phyloP scores from a whole-genome alignment of 1,284 basidiomycete species.

The Heimioporus retisporus region DNA sequence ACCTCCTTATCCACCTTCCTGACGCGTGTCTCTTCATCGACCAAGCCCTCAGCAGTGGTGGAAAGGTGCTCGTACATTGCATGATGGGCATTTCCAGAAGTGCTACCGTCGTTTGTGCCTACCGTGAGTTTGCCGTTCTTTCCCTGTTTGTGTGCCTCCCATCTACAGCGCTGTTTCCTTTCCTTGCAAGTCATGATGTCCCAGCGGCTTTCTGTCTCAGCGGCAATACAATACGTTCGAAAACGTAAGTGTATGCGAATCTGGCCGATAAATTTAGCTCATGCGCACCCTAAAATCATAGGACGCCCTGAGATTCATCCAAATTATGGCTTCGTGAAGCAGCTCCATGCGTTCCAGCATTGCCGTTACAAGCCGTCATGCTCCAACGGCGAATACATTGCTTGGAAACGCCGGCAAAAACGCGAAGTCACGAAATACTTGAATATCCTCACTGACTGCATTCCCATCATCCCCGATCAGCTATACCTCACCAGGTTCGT shows the following conservation, averaged over 20 bases:
- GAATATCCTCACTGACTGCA: constrained; percentile 60
- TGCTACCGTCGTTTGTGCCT: constrained; percentile 74
- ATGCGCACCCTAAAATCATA: constrained; percentile 32
- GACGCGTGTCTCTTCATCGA: constrained; percentile 65
- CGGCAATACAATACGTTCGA: constrained; percentile 60
- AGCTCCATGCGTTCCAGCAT: constrained; percentile 63
- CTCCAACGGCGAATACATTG: constrained; percentile 55
- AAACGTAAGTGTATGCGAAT: constrained; percentile 50
- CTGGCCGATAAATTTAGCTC: constrained; percentile 15
- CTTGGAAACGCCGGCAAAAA: constrained; percentile 65
- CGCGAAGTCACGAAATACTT: constrained; percentile 63
- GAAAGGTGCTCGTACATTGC: constrained; percentile 80
- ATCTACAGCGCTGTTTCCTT: constrained; percentile 13
- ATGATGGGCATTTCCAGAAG: constrained; percentile 79
- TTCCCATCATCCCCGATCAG: constrained; percentile 55
- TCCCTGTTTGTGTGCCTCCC: constrained; percentile 2
- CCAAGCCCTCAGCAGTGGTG: constrained; percentile 55
- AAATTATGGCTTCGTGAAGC: constrained; percentile 72
- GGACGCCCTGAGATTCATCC: constrained; percentile 66
- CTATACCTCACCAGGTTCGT: constrained; percentile 62
- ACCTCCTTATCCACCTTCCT: constrained; percentile 67
- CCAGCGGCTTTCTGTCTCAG: constrained; percentile 50
- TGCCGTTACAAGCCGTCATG: constrained; percentile 58
- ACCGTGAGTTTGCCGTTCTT: constrained; percentile 52
- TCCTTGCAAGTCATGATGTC: constrained; percentile 62